Percentiles rank a stretch among this genome's conserved stretches.
These are phyloP conservation scores for Nematodospora valgi DNA, from an alignment of 805 yeast genomes.

Conservation along the genomic window DNA sequence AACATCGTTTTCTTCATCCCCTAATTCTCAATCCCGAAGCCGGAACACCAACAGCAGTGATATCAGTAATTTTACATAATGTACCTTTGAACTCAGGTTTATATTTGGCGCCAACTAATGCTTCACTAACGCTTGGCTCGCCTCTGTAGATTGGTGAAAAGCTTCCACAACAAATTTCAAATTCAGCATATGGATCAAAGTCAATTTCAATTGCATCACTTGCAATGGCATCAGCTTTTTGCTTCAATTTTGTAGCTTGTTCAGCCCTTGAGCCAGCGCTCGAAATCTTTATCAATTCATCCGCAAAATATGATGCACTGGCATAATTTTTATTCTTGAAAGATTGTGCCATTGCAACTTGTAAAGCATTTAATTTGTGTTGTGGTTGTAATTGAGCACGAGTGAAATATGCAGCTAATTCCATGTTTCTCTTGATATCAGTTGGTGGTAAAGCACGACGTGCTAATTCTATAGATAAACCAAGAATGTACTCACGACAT, in stretches of 20 bases:
- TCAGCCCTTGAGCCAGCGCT: slow-evolving; percentile 80
- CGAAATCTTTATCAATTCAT: slow-evolving; percentile 69
- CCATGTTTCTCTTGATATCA: slow-evolving; percentile 80
- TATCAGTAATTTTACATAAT: slow-evolving; percentile 67
- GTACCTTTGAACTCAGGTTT: slow-evolving; percentile 74
- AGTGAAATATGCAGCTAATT: slow-evolving; percentile 94
- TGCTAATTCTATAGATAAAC: slow-evolving; percentile 83
- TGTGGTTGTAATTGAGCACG: slow-evolving; percentile 75
- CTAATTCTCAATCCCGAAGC: slow-evolving; percentile 80
- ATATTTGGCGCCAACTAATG: slow-evolving; percentile 87
- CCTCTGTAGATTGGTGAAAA: slow-evolving; percentile 87
- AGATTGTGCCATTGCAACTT: slow-evolving; percentile 92
- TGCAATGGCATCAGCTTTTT: slow-evolving; percentile 74
- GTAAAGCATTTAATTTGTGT: slow-evolving; percentile 83
- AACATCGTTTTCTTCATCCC: slow-evolving; percentile 12
- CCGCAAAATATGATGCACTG: slow-evolving; percentile 86
- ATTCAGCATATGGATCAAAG: slow-evolving; percentile 88
- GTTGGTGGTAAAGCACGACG: slow-evolving; percentile 78
- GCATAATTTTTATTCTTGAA: slow-evolving; percentile 86
- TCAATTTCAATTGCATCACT: slow-evolving; percentile 87
- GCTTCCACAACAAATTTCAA: slow-evolving; percentile 84
- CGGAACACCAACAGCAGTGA: slow-evolving; percentile 84
- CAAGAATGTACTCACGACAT: slow-evolving; percentile 88
- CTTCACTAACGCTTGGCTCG: slow-evolving; percentile 64
- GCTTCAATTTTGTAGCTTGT: slow-evolving; percentile 79